Conservation (phyloP, 2,329 filamentous ascomycete genomes). For the Botrytis tulipae region DNA sequence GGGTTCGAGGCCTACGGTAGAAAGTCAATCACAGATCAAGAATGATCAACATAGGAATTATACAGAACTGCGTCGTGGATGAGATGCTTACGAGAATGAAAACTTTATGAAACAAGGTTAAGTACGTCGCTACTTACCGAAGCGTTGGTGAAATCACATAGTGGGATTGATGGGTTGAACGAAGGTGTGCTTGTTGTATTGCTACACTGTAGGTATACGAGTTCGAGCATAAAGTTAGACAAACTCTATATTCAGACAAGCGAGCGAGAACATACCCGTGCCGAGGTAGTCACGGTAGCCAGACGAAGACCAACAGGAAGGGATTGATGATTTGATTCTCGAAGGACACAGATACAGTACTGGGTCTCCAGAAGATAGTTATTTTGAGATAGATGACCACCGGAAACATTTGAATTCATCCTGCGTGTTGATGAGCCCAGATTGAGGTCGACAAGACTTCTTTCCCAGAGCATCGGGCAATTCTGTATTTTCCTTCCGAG, state of each 20-base stretch:
- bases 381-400: neutral
- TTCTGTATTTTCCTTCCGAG: neutral
- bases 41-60: neutral
- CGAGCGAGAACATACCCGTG: neutral
- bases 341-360: neutral
- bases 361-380: neutral
- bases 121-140: neutral
- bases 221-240: neutral
- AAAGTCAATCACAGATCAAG: neutral
- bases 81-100: neutral
- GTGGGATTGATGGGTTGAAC: neutral
- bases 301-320: neutral
- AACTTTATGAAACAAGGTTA: neutral
- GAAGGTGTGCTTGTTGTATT: too few species aligned
- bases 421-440: neutral
- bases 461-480: neutral
- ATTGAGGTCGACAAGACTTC: neutral
- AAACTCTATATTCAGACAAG: neutral
- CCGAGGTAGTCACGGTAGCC: neutral
- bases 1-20: neutral
- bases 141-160: too few species aligned
- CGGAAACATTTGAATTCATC: neutral
- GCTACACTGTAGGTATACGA: neutral
- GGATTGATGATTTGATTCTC: neutral
- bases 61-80: neutral